These are phyloP conservation scores for Candida silvicultrix DNA, from an alignment of 805 yeast genomes.

Conservation along the genomic window DNA sequence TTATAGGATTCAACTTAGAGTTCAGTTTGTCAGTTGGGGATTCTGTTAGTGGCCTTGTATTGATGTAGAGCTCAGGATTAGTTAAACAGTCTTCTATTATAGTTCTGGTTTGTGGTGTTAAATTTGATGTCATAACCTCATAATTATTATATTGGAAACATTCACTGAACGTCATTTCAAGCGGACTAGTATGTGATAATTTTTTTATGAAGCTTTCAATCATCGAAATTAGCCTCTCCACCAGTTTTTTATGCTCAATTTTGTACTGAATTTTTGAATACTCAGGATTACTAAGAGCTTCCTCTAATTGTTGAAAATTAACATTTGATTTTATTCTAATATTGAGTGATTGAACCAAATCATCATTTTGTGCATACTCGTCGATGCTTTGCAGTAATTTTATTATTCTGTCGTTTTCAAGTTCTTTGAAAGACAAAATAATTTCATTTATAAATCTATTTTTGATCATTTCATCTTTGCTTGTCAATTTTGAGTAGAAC, in stretches of 20 bases:
- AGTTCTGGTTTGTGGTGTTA: slow-evolving; percentile 39
- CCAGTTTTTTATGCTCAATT: slow-evolving; percentile 16
- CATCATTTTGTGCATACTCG: slow-evolving; percentile 4
- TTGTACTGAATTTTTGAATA: slow-evolving; percentile 12
- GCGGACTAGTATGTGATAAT: slow-evolving; percentile 8
- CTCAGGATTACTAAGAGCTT: not conserved
- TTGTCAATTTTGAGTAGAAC: slow-evolving; percentile 16
- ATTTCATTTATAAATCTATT: slow-evolving; percentile 19
- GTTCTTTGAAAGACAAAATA: slow-evolving; percentile 8
- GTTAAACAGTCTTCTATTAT: slow-evolving; percentile 33
- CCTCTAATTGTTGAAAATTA: not conserved
- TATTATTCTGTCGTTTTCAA: slow-evolving; percentile 5
- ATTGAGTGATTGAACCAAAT: not conserved
- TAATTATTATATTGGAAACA: slow-evolving; percentile 32
- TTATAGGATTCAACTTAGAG: slow-evolving; percentile 41
- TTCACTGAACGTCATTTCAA: slow-evolving; percentile 31
- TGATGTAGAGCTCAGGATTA: slow-evolving; percentile 29
- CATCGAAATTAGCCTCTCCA: slow-evolving; percentile 9
- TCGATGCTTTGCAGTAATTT: slow-evolving; percentile 7
- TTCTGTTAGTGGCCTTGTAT: slow-evolving; percentile 8
- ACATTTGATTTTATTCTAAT: not conserved
- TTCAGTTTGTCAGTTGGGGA: slow-evolving; percentile 21
- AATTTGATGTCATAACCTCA: slow-evolving; percentile 26
- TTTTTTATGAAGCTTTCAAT: slow-evolving; percentile 13
- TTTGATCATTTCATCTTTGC: slow-evolving; percentile 17